A percentile compares a stretch with the other conserved stretches of the same genome.
phyloP scores from a whole-genome alignment of 805 yeast genomes.

The Myxozyma neglecta region DNA sequence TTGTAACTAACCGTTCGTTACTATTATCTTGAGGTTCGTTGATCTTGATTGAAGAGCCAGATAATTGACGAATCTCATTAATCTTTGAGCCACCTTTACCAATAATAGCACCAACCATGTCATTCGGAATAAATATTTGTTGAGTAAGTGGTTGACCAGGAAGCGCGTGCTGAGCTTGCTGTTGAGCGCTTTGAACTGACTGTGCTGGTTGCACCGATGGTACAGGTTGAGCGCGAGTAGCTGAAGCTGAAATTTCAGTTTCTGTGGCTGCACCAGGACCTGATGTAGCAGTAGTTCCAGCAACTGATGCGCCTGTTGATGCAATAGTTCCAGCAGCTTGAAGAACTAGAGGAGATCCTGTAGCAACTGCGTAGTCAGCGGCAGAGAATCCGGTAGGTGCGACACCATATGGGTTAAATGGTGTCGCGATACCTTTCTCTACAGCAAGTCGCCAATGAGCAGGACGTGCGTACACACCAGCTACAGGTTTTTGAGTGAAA shows the following conservation, averaged over 20 bases:
- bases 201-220: constrained; percentile 18
- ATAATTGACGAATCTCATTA: constrained; percentile 68
- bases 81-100: constrained; percentile 85
- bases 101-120: constrained; percentile 77
- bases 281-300: background rate
- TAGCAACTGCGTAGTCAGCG: constrained; percentile 21
- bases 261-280: background rate
- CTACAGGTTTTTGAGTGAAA: constrained; percentile 21
- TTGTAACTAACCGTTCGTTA: constrained; percentile 36
- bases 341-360: constrained; percentile 1
- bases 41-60: constrained; percentile 75
- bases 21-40: constrained; percentile 42
- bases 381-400: constrained; percentile 23
- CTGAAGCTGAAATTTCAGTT: background rate
- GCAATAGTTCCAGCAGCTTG: background rate
- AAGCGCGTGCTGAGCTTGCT: constrained; percentile 22
- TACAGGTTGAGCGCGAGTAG: background rate
- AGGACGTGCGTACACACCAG: constrained; percentile 20
- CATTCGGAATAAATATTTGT: constrained; percentile 73
- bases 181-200: constrained; percentile 23
- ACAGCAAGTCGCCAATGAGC: constrained; percentile 15
- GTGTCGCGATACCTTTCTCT: constrained; percentile 24
- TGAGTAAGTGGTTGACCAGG: constrained; percentile 47
- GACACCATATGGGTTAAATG: constrained; percentile 28
- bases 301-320: background rate